A percentile compares a stretch with the other conserved stretches of the same genome.
Evolutionary conservation across 116 monocot species (phyloP).

Genomic region (Posidonia oceanica): DNA sequence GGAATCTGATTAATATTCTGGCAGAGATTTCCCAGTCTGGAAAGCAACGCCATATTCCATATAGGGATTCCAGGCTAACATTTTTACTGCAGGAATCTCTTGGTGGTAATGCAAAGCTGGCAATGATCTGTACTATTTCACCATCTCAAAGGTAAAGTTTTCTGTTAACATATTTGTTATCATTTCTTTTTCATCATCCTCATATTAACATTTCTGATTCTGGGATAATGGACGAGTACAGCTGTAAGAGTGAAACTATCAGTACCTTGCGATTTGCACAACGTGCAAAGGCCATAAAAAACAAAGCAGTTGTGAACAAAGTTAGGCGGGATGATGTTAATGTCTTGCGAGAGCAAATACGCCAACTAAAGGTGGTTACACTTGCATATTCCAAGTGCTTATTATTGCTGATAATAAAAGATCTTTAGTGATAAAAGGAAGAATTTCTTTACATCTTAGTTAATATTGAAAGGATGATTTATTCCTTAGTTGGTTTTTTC

Average conservation of each 20-base stretch:
- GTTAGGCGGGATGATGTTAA: conserved; percentile 81
- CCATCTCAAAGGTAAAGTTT: conserved; percentile 57
- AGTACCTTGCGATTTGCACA: conserved; percentile 95
- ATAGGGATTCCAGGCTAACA: conserved; percentile 88
- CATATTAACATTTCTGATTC: background rate
- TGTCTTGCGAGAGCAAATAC: conserved; percentile 74
- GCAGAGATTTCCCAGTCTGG: conserved; percentile 87
- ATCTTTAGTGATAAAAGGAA: too few relatives aligned
- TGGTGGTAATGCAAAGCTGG: conserved; percentile 93
- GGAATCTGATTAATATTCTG: conserved; percentile 90
- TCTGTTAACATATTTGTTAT: background rate
- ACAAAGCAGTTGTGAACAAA: conserved; percentile 92
- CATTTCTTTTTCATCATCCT: background rate
- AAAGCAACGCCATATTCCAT: conserved; percentile 92
- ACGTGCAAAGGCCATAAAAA: conserved; percentile 83
- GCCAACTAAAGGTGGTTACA: conserved; percentile 60
- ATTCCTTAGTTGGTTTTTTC: too few relatives aligned
- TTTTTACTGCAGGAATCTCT: conserved; percentile 97
- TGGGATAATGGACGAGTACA: conserved; percentile 13
- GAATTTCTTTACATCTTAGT: too few relatives aligned
- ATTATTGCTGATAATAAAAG: too few relatives aligned
- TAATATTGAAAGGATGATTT: too few relatives aligned
- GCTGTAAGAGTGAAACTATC: conserved; percentile 83
- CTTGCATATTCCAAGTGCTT: too few relatives aligned
- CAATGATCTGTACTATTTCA: conserved; percentile 94